Evolutionary conservation across 2,329 filamentous ascomycete species (phyloP), one percentile per base, ranked within the genome.

Genomic region (Botrytis pseudocinerea): DNA sequence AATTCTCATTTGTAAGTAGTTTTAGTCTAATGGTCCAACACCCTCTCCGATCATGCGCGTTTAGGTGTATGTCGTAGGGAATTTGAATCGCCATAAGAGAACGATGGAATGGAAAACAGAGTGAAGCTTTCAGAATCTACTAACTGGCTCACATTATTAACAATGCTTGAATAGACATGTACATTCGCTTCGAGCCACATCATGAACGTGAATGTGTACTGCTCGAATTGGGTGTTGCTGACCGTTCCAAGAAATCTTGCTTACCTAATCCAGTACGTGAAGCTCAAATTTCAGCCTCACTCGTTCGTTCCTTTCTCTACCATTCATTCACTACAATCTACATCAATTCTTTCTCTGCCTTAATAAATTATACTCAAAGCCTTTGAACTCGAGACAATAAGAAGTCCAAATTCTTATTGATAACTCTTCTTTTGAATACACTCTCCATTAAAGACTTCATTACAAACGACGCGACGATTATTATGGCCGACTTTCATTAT

Each of bases 401-500:
- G 44, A 14, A 61, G 18, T 60, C 22, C 35, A 38, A n/a, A 12
- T 10, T 57, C 35, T 57, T 28, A 3, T 54, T 16, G 18, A 25
- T 28, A 20, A 38, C 2, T 40, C 54, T 10, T 22, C 28, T n/a
- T 32, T 22, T 9, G 35, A 59, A 44, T 16, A 28, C 38, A 32
- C 57, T 44, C 28, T 71, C 18, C 35, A 46, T 59, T 38, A 22
- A 71, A 57, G 44, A 42, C 40, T 40, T 57, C n/a, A 66, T 66
- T 32, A 57, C 38, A 22, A 71, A 20, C 32, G 42, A 71, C 70
- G 61, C 70, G 70, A 65, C 70, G 61, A 65, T 22, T 71, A 78
- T 70, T 76, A 94, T 94, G 91, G 88, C 89, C 78, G 92, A 94
- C 83, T 91, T 92, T 83, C 87, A 89, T 79, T 94, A 89, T 82